Evolutionary conservation across 2,329 filamentous ascomycete species (phyloP).

Genomic region (Cryphonectria radicalis): DNA sequence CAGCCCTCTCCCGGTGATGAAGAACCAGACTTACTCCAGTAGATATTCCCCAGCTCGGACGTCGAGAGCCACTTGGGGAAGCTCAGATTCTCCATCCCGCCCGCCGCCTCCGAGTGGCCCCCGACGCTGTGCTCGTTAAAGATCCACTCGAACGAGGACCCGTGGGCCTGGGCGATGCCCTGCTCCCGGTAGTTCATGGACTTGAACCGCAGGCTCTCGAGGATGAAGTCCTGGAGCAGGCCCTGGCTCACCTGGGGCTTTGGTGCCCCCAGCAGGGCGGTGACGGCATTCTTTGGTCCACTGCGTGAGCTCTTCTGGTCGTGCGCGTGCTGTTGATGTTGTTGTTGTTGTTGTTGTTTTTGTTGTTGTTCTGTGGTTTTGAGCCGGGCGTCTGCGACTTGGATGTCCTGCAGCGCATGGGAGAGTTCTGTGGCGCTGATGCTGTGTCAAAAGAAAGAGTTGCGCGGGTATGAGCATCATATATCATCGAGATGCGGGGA

Average conservation of each 20-base stretch:
- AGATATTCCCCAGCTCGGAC: conserved; percentile 21
- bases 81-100: not conserved
- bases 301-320: not conserved
- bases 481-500: not conserved
- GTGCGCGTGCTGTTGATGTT: not conserved
- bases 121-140: conserved; percentile 8
- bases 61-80: conserved; percentile 24
- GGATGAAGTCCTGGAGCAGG: conserved; percentile 25
- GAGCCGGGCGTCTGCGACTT: not conserved
- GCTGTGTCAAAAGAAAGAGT: not conserved
- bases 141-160: conserved; percentile 24
- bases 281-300: not conserved
- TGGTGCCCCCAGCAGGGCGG: not conserved
- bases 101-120: not conserved
- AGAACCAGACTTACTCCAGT: conserved; percentile 17
- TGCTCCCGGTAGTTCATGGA: conserved; percentile 23
- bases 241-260: not conserved
- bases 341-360: too few species aligned
- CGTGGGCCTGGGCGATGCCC: conserved; percentile 22
- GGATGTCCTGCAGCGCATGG: not conserved
- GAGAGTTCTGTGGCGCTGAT: not conserved
- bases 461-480: not conserved
- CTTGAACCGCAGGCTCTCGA: conserved; percentile 21
- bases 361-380: not conserved
- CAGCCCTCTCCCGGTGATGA: too few species aligned